Base-by-base conservation (phyloP, 805 yeast species). In the Zygosaccharomyces bisporus region DNA sequence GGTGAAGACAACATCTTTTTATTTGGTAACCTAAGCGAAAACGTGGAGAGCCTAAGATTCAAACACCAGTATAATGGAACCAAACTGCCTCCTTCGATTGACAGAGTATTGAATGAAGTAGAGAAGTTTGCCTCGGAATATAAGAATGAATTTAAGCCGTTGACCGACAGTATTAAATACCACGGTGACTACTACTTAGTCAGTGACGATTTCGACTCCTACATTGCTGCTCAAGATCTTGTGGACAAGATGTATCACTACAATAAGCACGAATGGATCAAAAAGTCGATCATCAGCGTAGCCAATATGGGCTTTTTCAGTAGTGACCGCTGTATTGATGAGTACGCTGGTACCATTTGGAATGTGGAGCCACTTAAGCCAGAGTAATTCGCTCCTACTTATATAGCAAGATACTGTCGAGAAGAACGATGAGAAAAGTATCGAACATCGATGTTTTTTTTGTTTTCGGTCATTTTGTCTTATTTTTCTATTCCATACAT, bases 241-340 rank as follows among this genome's bases (percentile, higher is more conserved):
- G 83, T 88, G 54, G 95, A 89, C 60, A 74, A 74, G 50, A 86
- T 83, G 25, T 89, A 74, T 66, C 67, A 71, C 42, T 70, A 68
- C 47, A 80, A 80, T 62, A 81, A 76, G 60, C 78, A 78, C 50
- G 74, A 70, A 35, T 89, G 97, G 97, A 72, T 78, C 45, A 80
- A 78, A 64, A 88, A 86, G 69, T 70, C 83, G 34, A 84, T 89
- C 48, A 66, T 74, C 49, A 78, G 85, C 55, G 96, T 89, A 45
- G 95, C 97, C 43, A 86, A 86, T 64, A 85, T 86, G 83, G 97
- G 97, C 6, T 90, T 87, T 76, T 89, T 89, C 71, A 77, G 86
- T 50, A 80, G 90, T 50, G 97, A 89, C 66, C 76, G 97, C 67
- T 87, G 95, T 64, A 85, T 89, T 60, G 84, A 82, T 57, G 96